A percentile compares a stretch with the other conserved stretches of the same genome.
Evolutionary conservation across 257 asterid genomes (phyloP).

Genomic region (Solanum piurae): DNA sequence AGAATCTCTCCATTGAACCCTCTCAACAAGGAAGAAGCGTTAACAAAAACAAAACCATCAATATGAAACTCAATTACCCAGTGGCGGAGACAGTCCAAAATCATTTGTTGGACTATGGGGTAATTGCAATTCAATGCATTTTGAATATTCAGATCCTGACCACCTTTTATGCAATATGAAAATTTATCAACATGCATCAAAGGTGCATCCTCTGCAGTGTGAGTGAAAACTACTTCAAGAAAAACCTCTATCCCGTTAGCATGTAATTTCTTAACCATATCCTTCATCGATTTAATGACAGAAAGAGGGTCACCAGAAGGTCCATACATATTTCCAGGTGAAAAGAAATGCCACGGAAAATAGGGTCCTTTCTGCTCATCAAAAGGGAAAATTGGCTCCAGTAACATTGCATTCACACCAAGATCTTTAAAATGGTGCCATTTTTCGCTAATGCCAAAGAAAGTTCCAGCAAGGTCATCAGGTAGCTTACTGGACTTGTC

Average conservation of each 20-base stretch:
- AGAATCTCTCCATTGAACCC: slow-evolving; percentile 54
- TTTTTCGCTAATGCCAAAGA: slow-evolving; percentile 60
- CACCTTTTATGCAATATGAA: slow-evolving; percentile 24
- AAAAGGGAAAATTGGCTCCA: slow-evolving; percentile 77
- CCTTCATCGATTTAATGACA: slow-evolving; percentile 53
- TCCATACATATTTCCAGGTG: slow-evolving; percentile 40
- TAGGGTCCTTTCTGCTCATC: slow-evolving; percentile 69
- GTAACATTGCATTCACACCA: slow-evolving; percentile 75
- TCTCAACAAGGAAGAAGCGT: slow-evolving; percentile 58
- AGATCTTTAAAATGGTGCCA: slow-evolving; percentile 61
- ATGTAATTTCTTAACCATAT: slow-evolving; percentile 82
- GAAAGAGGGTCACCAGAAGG: slow-evolving; percentile 22
- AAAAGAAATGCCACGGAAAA: slow-evolving; percentile 71
- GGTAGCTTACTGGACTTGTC: slow-evolving; percentile 65
- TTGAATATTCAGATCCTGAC: slow-evolving; percentile 14
- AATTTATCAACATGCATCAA: slow-evolving; percentile 40
- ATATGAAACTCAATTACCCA: slow-evolving; percentile 81
- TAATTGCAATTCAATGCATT: slow-evolving; percentile 59
- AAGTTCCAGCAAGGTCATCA: slow-evolving; percentile 47
- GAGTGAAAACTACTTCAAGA: slow-evolving; percentile 86
- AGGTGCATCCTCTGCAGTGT: slow-evolving; percentile 39
- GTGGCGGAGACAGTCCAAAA: slow-evolving; percentile 73
- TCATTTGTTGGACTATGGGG: slow-evolving; percentile 66
- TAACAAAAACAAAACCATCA: slow-evolving; percentile 72
- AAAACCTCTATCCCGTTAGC: slow-evolving; percentile 66